Base-by-base conservation (phyloP, 805 yeast genomes). In the Hanseniaspora pseudoguilliermondii region DNA sequence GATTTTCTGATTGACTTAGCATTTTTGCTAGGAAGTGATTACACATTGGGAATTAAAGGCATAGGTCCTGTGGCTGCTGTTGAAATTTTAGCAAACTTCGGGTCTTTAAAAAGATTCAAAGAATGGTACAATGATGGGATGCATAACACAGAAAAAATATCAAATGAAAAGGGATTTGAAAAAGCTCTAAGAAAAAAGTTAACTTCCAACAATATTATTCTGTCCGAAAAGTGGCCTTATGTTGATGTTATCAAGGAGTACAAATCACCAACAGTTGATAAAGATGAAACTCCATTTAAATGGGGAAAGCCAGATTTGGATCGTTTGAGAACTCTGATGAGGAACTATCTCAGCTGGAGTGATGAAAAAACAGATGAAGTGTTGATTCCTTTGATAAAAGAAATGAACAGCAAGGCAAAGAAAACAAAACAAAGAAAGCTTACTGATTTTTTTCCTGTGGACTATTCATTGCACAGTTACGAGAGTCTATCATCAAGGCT, bases 231-330 rank as follows among this genome's bases (percentile, higher is more conserved):
- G 63, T 56, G 51, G 48, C 97, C 97, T 0, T 86, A 84, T 62
- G 68, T 65, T 5, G 71, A 75, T 0, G 87, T 93, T 1, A 71
- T 71, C 36, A 80, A 84, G 23, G 96, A 97, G 0, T 93, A 93
- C 66, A 59, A 75, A 21, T 65, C 73, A 11, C 96, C 99, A 0
- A 87, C 83, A 36, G 96, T 93, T 3, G 97, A 93, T 65, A 75
- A 75, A 41, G 96, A 90, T 65, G 71, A 72, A 47, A 84, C 90
- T 0, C 75, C 77, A 55, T 90, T 93, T 69, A 77, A 77, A 48
- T 93, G 98, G 98, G 97, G 97, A 0, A 70, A 73, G 2, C 96
- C 97, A 0, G 88, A 86, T 65, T 69, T 90, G 57, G 97, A 89
- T 62, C 81, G 80, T 60, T 71, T 93, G 51, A 71, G 97, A 34